Evolutionary conservation across 495 filamentous ascomycete genomes (phyloP), one percentile per base, ranked within the genome.

Genomic region (Copromyces sp.): DNA sequence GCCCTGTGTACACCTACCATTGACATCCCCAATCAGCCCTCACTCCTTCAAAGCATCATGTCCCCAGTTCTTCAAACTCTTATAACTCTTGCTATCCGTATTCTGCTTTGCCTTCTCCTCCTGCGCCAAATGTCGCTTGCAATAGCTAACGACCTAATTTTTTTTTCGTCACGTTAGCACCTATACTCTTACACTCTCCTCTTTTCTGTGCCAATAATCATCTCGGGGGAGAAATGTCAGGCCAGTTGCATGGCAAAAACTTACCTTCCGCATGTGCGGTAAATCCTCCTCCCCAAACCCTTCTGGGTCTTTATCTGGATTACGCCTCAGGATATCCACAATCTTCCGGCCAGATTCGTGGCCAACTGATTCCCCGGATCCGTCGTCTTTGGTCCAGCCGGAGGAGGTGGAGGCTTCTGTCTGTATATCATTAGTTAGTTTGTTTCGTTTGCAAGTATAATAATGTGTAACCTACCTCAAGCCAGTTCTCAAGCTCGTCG

Each of bases 61-160:
- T 1, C 88, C 88, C 89, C 89, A 91, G 72, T 91, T 92, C 83
- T 91, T 91, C 79, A 91, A 86, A 88, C 41, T 85, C 76, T 45
- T 80, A 74, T 37, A 80, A 71, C 71, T 77, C 76, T 68, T 81
- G 73, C 39, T 77, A 6, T 39, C 70, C 5, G 5, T 83, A 83
- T 79, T 89, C 76, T 73, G 81, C 80, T 89, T 91, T 14, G 85
- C 88, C 38, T 79, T 85, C 44, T 83, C 84, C 80, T 92, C 90
- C 77, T 91, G 88, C 35, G 88, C 90, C 3, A 92, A 75, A 80
- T 90, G 89, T 3, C 90, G 81, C 79, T 92, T 92, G 75, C 86
- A 87, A 69, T 87, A 88, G 17, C 35, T 70, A 14, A 72, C 70
- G 47, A 71, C 39, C 35, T 68, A 5, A 24, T 24, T 24, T 24